A percentile compares a stretch with the other conserved stretches of the same genome.
Conservation (phyloP, 345 rosid genomes). For the Dipteronia sinensis region DNA sequence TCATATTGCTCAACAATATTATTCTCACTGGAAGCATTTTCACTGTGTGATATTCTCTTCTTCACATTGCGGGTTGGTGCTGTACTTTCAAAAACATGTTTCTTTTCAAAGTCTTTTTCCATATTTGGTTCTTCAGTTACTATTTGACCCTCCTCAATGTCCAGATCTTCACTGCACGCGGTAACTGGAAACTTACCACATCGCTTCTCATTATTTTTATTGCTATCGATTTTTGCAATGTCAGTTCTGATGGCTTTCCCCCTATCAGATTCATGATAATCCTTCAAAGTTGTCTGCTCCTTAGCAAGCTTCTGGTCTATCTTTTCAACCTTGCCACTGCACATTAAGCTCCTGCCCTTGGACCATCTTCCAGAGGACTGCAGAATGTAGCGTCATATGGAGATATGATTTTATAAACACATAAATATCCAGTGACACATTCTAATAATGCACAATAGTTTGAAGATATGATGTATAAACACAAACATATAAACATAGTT, state of each 20-base stretch:
- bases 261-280: slow-evolving; percentile 20
- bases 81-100: slow-evolving; percentile 20
- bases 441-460: not conserved
- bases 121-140: slow-evolving; percentile 35
- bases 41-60: slow-evolving; percentile 1
- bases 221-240: not conserved
- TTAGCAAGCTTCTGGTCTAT: slow-evolving; percentile 21
- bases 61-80: slow-evolving; percentile 12
- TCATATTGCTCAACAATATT: slow-evolving; percentile 29
- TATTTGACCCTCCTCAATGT: slow-evolving; percentile 66
- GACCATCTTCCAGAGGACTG: slow-evolving; percentile 36
- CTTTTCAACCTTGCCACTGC: slow-evolving; percentile 24
- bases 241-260: slow-evolving; percentile 15
- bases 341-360: slow-evolving; percentile 19
- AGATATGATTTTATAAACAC: slow-evolving; percentile 23
- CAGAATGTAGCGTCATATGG: slow-evolving; percentile 29
- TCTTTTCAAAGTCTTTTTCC: slow-evolving; percentile 14
- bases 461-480: no score
- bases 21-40: slow-evolving; percentile 22
- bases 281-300: slow-evolving; percentile 20
- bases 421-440: not conserved
- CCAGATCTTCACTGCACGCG: slow-evolving; percentile 28
- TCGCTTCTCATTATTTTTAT: slow-evolving; percentile 25
- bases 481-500: not conserved
- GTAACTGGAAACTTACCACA: slow-evolving; percentile 19